Percentiles rank a stretch among this genome's conserved stretches.
Evolutionary conservation across 1,284 basidiomycete species (phyloP).

Genomic region (Amylostereum chailletii): DNA sequence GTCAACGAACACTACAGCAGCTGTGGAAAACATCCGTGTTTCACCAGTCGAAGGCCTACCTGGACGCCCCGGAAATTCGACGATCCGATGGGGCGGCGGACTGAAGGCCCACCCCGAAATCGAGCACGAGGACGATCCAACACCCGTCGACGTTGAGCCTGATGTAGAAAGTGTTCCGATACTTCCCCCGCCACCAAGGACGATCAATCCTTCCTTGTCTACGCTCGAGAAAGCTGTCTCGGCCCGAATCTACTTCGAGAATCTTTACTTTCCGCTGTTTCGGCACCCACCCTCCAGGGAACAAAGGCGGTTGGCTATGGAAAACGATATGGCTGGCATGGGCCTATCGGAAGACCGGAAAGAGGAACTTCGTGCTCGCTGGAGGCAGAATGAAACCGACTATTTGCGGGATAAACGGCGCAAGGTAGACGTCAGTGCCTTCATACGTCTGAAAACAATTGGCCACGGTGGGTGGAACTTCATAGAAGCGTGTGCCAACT

Average conservation of each 20-base stretch:
- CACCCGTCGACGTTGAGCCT: conserved; percentile 18
- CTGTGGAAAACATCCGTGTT: conserved; percentile 51
- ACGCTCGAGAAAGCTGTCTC: conserved; percentile 93
- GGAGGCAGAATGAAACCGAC: conserved; percentile 83
- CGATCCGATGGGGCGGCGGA: conserved; percentile 48
- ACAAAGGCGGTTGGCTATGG: conserved; percentile 77
- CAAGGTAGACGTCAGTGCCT: conserved; percentile 79
- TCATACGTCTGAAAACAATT: conserved; percentile 89
- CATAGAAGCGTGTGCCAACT: conserved; percentile 9
- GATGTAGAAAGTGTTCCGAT: conserved; percentile 19
- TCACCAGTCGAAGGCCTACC: conserved; percentile 47
- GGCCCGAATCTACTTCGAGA: conserved; percentile 93
- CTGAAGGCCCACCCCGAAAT: conserved; percentile 57
- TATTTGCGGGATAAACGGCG: conserved; percentile 79
- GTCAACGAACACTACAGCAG: conserved; percentile 60
- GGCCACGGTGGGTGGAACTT: conserved; percentile 67
- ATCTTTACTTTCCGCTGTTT: conserved; percentile 88
- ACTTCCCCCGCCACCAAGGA: conserved; percentile 36
- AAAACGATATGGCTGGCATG: conserved; percentile 77
- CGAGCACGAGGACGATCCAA: conserved; percentile 42
- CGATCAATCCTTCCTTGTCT: conserved; percentile 74
- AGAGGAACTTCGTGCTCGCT: conserved; percentile 63
- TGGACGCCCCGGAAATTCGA: conserved; percentile 50
- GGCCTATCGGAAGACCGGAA: conserved; percentile 65
- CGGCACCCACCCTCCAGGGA: conserved; percentile 80